Evolutionary conservation across 2,329 filamentous ascomycete species (phyloP).

Genomic region (Zopfia rhizophila): DNA sequence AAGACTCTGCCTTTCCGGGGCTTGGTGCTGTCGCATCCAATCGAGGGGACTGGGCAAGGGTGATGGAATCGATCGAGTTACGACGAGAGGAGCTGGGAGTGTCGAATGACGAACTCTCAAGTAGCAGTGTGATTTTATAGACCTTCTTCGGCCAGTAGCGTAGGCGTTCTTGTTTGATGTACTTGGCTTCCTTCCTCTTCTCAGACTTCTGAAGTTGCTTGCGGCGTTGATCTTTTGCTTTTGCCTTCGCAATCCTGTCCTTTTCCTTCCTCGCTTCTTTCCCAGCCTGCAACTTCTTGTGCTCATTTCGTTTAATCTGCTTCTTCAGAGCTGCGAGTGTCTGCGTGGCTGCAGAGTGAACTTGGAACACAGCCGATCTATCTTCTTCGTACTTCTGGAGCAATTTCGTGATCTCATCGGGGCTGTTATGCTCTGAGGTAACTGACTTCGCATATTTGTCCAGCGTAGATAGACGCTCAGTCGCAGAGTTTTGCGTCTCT

Average conservation of each 20-base stretch:
- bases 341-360: conserved; percentile 31
- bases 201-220: conserved; percentile 25
- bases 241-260: conserved; percentile 36
- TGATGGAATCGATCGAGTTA: conserved; percentile 37
- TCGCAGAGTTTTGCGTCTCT: conserved; percentile 36
- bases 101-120: conserved; percentile 46
- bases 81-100: conserved; percentile 40
- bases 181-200: conserved; percentile 37
- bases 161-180: conserved; percentile 42
- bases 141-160: conserved; percentile 52
- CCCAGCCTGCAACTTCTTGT: conserved; percentile 33
- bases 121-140: conserved; percentile 48
- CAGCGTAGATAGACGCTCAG: conserved; percentile 38
- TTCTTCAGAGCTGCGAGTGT: conserved; percentile 37
- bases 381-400: conserved; percentile 47
- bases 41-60: conserved; percentile 14
- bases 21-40: conserved; percentile 6
- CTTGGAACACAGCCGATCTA: conserved; percentile 36
- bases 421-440: conserved; percentile 38
- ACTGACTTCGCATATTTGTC: conserved; percentile 49
- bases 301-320: conserved; percentile 35
- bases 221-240: conserved; percentile 28
- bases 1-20: not conserved
- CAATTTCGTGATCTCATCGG: conserved; percentile 46
- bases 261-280: conserved; percentile 39